Conservation (phyloP, 371 early-diverging fungal species). For the Rhizopus stolonifer region DNA sequence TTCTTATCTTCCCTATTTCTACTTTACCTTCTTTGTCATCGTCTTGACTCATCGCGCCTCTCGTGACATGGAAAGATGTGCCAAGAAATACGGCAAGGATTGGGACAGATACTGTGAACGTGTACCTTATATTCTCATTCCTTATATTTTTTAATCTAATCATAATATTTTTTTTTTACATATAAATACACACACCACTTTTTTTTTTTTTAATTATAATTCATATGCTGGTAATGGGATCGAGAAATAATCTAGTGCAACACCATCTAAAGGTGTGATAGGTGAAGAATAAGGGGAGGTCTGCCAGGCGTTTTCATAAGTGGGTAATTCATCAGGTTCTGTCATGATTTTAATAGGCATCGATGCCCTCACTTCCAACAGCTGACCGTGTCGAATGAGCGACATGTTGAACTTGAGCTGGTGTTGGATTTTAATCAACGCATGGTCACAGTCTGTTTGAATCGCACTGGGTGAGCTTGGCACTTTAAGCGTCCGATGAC, state of each 20-base stretch:
- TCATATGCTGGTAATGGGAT: constrained; percentile 18
- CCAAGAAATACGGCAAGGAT: constrained; percentile 82
- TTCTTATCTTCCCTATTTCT: constrained; percentile 85
- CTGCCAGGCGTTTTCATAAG: constrained; percentile 35
- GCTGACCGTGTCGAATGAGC: constrained; percentile 20
- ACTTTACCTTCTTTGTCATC: constrained; percentile 76
- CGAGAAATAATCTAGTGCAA: no score
- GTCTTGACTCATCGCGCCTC: constrained; percentile 80
- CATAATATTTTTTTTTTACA: not conserved
- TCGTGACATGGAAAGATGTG: constrained; percentile 83
- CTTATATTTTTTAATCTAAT: constrained; percentile 55
- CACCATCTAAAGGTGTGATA: constrained; percentile 7
- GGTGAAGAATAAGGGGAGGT: constrained; percentile 20
- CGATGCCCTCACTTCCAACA: constrained; percentile 34
- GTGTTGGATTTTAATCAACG: constrained; percentile 32
- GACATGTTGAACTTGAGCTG: constrained; percentile 39
- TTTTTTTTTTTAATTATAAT: not conserved
- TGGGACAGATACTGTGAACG: constrained; percentile 80
- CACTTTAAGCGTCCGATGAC: constrained; percentile 23
- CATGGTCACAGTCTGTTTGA: constrained; percentile 30
- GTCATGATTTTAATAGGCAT: constrained; percentile 30
- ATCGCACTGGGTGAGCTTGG: constrained; percentile 26
- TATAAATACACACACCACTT: not conserved
- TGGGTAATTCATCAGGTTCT: constrained; percentile 23
- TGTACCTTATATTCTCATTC: constrained; percentile 81